A percentile compares a stretch with the other conserved stretches of the same genome.
Conservation (phyloP, 2,329 filamentous ascomycete genomes). For the Fusarium cicatricum region DNA sequence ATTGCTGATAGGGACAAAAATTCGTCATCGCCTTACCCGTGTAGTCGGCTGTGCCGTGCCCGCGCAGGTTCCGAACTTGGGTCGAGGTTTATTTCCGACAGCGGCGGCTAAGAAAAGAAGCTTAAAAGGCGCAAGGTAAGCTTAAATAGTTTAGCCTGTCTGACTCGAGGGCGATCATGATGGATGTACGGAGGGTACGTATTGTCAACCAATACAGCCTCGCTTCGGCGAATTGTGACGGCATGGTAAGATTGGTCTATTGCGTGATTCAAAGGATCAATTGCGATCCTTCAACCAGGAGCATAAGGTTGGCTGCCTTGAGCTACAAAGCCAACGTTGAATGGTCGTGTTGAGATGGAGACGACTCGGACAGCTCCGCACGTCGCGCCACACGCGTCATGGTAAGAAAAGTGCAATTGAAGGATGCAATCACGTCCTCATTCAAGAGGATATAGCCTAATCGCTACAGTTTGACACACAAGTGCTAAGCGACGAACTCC, state of each 20-base stretch:
- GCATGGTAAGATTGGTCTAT: background rate
- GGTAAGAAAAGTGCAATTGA: too few species aligned
- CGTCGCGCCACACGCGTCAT: too few species aligned
- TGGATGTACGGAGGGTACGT: background rate
- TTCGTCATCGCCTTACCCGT: background rate
- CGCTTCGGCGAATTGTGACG: background rate
- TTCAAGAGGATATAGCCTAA: too few species aligned
- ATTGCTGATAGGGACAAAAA: too few species aligned
- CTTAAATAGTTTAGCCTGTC: background rate
- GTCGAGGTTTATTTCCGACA: background rate
- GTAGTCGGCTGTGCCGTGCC: background rate
- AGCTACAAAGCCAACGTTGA: background rate
- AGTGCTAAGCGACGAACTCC: too few species aligned
- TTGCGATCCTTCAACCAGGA: background rate
- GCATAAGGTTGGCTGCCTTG: background rate
- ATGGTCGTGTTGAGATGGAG: background rate
- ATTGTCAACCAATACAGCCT: background rate
- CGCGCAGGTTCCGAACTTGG: background rate
- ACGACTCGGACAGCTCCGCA: too few species aligned
- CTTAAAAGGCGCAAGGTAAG: background rate
- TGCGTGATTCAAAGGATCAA: conserved; percentile 10
- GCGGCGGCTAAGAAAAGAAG: background rate
- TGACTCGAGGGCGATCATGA: background rate
- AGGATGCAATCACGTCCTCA: too few species aligned
- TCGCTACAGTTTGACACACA: too few species aligned